Conservation (phyloP, 352 stramenopile species). For the Blastocystis sp. region DNA sequence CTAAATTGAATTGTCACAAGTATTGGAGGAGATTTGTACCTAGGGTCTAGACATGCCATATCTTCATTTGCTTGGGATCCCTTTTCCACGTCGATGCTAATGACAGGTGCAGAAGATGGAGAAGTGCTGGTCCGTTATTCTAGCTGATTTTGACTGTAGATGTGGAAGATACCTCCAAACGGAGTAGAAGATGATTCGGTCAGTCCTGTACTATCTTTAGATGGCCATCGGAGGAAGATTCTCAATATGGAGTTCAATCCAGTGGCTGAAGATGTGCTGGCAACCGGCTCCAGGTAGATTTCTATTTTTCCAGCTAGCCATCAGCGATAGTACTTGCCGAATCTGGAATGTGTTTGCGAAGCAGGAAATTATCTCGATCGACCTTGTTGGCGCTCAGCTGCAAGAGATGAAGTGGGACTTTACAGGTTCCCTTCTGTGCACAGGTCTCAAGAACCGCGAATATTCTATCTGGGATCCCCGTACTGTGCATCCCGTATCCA, state of each 20-base stretch:
- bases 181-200: neutral
- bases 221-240: conserved; percentile 24
- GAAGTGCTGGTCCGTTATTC: neutral
- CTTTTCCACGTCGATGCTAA: neutral
- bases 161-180: conserved; percentile 2
- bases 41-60: neutral
- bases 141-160: neutral
- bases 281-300: conserved; percentile 26
- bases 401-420: conserved; percentile 57
- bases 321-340: conserved; percentile 3
- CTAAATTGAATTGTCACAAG: conserved; percentile 34
- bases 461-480: conserved; percentile 38
- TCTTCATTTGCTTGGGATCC: conserved; percentile 35
- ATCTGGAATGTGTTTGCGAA: conserved; percentile 22
- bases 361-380: neutral
- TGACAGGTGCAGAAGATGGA: conserved; percentile 44
- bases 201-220: neutral
- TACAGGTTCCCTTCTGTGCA: conserved; percentile 26
- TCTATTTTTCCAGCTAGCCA: neutral
- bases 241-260: conserved; percentile 42
- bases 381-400: neutral
- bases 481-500: neutral
- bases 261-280: neutral
- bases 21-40: neutral
- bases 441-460: conserved; percentile 28